Conservation (phyloP, 768 basidiomycete genomes). For the Mycena sanguinolenta region DNA sequence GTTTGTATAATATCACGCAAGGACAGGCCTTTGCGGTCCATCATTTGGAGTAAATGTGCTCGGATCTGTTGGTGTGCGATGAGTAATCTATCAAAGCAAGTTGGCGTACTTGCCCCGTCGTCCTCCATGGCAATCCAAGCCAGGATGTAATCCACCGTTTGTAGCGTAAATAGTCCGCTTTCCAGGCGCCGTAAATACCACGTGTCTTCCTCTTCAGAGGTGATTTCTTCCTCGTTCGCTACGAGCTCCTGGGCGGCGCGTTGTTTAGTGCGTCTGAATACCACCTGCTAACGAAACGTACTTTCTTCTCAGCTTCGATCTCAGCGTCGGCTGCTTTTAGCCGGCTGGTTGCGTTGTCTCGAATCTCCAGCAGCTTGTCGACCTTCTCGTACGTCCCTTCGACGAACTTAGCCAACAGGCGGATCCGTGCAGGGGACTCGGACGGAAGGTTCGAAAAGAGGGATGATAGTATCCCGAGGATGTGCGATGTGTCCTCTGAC, state of each 20-base stretch:
- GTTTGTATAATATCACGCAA: slow-evolving; percentile 80
- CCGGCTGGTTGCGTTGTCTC: slow-evolving; percentile 76
- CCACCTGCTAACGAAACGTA: slow-evolving; percentile 39
- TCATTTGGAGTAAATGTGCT: slow-evolving; percentile 79
- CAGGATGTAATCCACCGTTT: slow-evolving; percentile 93
- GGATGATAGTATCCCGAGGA: slow-evolving; percentile 90
- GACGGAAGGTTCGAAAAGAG: slow-evolving; percentile 89
- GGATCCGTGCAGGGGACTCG: slow-evolving; percentile 83
- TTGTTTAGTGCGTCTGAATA: not conserved
- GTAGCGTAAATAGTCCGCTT: slow-evolving; percentile 88
- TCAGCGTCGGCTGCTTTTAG: slow-evolving; percentile 74
- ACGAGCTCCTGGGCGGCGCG: slow-evolving; percentile 60
- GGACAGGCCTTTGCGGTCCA: slow-evolving; percentile 78
- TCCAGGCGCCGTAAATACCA: slow-evolving; percentile 92
- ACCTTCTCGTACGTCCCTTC: slow-evolving; percentile 94
- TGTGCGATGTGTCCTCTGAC: slow-evolving; percentile 88
- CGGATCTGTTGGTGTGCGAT: slow-evolving; percentile 70
- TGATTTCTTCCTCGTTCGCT: slow-evolving; percentile 68
- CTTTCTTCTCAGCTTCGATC: slow-evolving; percentile 79
- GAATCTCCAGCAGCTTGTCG: slow-evolving; percentile 91
- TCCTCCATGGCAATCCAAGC: slow-evolving; percentile 99
- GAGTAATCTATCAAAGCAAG: not conserved
- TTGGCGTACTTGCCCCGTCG: slow-evolving; percentile 80
- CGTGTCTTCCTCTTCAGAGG: slow-evolving; percentile 74
- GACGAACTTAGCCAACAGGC: slow-evolving; percentile 93